Evolutionary conservation across 257 asterid genomes (phyloP).

Genomic region (Avicennia marina): DNA sequence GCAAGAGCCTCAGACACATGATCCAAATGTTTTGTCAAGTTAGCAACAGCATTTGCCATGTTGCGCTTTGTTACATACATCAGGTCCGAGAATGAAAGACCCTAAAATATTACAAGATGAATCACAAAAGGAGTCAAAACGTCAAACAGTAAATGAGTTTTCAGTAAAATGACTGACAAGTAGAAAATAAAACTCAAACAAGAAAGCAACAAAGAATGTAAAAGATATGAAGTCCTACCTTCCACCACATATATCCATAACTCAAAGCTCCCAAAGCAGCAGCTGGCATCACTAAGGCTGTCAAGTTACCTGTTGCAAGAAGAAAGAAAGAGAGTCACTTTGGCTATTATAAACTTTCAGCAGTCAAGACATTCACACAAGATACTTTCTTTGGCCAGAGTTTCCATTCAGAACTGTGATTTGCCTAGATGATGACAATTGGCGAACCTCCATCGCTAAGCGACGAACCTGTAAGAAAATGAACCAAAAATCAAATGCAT

Average conservation of each 20-base stretch:
- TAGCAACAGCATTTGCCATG: constrained; percentile 84
- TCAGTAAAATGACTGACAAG: neutral
- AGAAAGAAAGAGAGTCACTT: too few relatives aligned
- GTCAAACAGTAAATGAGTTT: constrained; percentile 2
- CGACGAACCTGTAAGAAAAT: constrained; percentile 53
- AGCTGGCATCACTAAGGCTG: constrained; percentile 57
- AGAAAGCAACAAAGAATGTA: constrained; percentile 11
- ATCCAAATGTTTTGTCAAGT: constrained; percentile 80
- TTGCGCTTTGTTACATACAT: constrained; percentile 86
- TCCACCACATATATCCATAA: constrained; percentile 99
- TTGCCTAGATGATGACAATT: constrained; percentile 49
- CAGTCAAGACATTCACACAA: constrained; percentile 10
- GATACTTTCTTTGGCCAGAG: constrained; percentile 46
- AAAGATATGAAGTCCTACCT: constrained; percentile 38
- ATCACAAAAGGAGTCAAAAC: constrained; percentile 4
- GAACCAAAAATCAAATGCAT: constrained; percentile 14
- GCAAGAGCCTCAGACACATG: constrained; percentile 83
- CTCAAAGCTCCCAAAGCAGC: constrained; percentile 83
- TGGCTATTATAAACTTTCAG: too few relatives aligned
- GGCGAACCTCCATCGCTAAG: constrained; percentile 68
- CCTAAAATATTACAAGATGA: constrained; percentile 37
- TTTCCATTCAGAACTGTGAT: constrained; percentile 62
- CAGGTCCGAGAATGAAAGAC: constrained; percentile 80
- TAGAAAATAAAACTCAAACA: neutral
- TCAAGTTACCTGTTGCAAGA: constrained; percentile 53